phyloP scores from a whole-genome alignment of 1,284 basidiomycete genomes.

The Ceratorhiza oryzae-sativae region DNA sequence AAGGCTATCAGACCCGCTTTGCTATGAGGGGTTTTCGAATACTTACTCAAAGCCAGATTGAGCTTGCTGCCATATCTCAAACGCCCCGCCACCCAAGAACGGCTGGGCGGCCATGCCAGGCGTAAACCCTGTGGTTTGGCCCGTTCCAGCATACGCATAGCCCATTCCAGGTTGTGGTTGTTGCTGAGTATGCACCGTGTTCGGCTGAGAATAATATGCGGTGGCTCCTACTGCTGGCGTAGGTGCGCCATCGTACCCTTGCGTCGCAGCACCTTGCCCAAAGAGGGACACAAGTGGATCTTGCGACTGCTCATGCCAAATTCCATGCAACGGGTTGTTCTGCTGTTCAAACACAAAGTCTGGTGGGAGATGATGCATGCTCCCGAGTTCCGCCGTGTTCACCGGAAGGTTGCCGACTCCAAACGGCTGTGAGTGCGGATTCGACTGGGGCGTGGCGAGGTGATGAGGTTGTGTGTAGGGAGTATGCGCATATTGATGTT shows the following conservation, averaged over 20 bases:
- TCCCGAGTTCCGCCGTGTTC: slow-evolving; percentile 24
- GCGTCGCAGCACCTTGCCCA: background rate
- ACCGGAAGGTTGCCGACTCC: slow-evolving; percentile 27
- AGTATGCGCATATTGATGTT: slow-evolving; percentile 14
- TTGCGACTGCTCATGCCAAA: slow-evolving; percentile 38
- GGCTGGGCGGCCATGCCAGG: slow-evolving; percentile 31
- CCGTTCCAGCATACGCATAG: slow-evolving; percentile 9
- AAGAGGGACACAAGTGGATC: slow-evolving; percentile 32
- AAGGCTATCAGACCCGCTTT: background rate
- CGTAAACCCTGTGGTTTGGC: slow-evolving; percentile 8
- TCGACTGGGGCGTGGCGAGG: slow-evolving; percentile 45
- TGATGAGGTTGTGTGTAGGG: slow-evolving; percentile 28
- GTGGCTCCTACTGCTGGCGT: background rate
- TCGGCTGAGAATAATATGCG: slow-evolving; percentile 22
- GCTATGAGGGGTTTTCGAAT: background rate
- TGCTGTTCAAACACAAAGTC: slow-evolving; percentile 29
- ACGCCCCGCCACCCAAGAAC: slow-evolving; percentile 40
- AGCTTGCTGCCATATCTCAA: slow-evolving; percentile 44
- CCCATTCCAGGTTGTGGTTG: slow-evolving; percentile 9
- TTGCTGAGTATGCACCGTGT: background rate
- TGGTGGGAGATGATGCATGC: slow-evolving; percentile 36
- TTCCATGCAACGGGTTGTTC: slow-evolving; percentile 36
- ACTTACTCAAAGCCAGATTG: slow-evolving; percentile 45
- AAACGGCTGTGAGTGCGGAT: slow-evolving; percentile 48
- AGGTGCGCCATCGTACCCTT: background rate